Evolutionary conservation across 2,329 filamentous ascomycete genomes (phyloP).

Genomic region (Alternaria conjuncta): DNA sequence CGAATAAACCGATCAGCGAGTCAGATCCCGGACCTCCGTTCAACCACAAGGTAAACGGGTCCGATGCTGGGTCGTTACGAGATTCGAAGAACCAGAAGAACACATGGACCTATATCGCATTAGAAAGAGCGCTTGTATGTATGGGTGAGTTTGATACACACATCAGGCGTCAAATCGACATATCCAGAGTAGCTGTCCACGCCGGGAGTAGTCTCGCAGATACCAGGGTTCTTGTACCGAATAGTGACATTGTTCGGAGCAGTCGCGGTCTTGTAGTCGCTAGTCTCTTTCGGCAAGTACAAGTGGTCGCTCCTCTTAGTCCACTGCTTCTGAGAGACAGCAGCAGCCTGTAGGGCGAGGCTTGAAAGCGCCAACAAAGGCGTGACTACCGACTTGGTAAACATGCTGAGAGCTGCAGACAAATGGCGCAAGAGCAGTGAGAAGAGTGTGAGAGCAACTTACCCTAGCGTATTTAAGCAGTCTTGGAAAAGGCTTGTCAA

Average conservation of each 20-base stretch:
- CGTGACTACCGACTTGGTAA: conserved; percentile 15
- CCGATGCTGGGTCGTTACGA: conserved; percentile 54
- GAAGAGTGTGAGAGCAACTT: neutral
- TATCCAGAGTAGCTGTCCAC: conserved; percentile 57
- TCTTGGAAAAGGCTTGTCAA: conserved; percentile 18
- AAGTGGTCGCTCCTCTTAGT: conserved; percentile 24
- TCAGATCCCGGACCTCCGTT: conserved; percentile 61
- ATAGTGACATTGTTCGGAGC: conserved; percentile 55
- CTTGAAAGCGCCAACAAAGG: conserved; percentile 19
- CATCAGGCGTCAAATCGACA: conserved; percentile 45
- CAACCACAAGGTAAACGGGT: conserved; percentile 60
- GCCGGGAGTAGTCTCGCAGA: conserved; percentile 61
- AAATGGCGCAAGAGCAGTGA: neutral
- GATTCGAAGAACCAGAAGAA: conserved; percentile 62
- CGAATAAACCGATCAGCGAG: conserved; percentile 62
- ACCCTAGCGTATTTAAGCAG: conserved; percentile 24
- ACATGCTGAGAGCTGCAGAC: conserved; percentile 13
- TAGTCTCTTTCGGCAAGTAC: conserved; percentile 49
- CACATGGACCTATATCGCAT: conserved; percentile 36
- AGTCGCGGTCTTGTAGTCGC: conserved; percentile 54
- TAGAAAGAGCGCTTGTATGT: neutral
- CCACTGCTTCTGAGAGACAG: conserved; percentile 29
- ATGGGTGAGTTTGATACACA: conserved; percentile 1
- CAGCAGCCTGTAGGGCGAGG: conserved; percentile 18
- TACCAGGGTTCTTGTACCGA: conserved; percentile 60